Conservation (phyloP, 1,284 basidiomycete species). For the Ceratobasidium papillatum region DNA sequence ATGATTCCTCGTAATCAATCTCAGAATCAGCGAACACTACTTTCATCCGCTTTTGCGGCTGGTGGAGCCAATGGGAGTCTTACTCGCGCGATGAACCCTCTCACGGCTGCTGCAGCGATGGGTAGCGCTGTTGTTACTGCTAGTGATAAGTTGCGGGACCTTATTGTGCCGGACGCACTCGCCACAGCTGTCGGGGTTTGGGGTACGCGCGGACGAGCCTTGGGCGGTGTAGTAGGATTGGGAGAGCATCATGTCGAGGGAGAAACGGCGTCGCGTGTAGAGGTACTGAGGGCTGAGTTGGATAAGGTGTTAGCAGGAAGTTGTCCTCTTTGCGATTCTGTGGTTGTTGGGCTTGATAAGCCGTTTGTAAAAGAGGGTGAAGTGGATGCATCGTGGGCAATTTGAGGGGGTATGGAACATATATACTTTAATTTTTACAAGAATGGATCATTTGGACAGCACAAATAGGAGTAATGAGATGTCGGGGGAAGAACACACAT, state of each 20-base stretch:
- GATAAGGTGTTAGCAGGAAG: constrained; percentile 87
- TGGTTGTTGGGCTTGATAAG: constrained; percentile 83
- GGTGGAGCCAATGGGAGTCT: constrained; percentile 49
- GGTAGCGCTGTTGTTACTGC: constrained; percentile 73
- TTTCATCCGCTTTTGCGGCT: constrained; percentile 73
- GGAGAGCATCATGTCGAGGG: constrained; percentile 59
- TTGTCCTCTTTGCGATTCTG: constrained; percentile 91
- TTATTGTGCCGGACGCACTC: constrained; percentile 91
- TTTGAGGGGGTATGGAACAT: constrained; percentile 56
- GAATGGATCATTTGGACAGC: neutral
- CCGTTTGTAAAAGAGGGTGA: constrained; percentile 87
- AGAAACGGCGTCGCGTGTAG: constrained; percentile 64
- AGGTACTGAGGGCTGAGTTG: constrained; percentile 78
- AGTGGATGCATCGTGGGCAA: constrained; percentile 79
- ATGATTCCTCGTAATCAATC: constrained; percentile 4
- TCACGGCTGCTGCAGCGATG: constrained; percentile 72
- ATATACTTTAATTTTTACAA: constrained; percentile 16
- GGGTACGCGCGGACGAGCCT: constrained; percentile 69
- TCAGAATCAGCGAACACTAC: constrained; percentile 64
- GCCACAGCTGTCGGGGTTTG: constrained; percentile 70
- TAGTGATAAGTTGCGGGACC: constrained; percentile 85
- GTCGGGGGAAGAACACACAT: neutral
- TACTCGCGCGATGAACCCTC: constrained; percentile 44
- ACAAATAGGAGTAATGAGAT: neutral
- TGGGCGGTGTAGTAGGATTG: constrained; percentile 59